Base-by-base conservation (phyloP, 2,329 filamentous ascomycete species). In the Xylariaceae sp. region DNA sequence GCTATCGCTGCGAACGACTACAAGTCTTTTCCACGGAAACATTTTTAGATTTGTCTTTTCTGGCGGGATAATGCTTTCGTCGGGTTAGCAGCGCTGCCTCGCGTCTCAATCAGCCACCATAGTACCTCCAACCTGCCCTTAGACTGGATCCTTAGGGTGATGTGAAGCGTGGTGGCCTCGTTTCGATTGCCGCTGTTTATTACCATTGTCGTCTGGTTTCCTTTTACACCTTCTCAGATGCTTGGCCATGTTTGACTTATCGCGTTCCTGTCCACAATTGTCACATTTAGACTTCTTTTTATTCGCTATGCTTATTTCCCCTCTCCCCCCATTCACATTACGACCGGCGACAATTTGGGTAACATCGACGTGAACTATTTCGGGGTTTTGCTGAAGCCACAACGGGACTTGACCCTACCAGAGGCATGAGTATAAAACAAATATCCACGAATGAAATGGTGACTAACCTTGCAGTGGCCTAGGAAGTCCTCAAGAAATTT, bases 191-290 rank as follows among this genome's bases (percentile, higher is more conserved):
- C n/a, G n/a, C n/a, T n/a, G n/a, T n/a, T n/a, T n/a, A n/a, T n/a
- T n/a, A n/a, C n/a, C n/a, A n/a, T n/a, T n/a, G n/a, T n/a, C n/a
- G n/a, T n/a, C n/a, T n/a, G n/a, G n/a, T n/a, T n/a, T n/a, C n/a
- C n/a, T n/a, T n/a, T 42, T 17, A 42, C 40, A 42, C 40, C n/a
- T 42, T 16, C 40, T 42, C 10, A 10, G 40, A 42, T 42, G 40
- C 18, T 19, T 42, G 16, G 40, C 40, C 40, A 42, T 42, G 40
- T 42, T 42, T 42, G 40, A 42, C 17, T 42, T 42, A 19, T 42
- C n/a, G n/a, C 18, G 40, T 42, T 10, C 9, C 18, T 19, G 10
- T 42, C 40, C 40, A 19, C 40, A 42, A 11, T 10, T 42, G 10
- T 42, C 40, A 16, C 40, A 42, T 42, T 10, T 42, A 42, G 40